Percentiles rank a stretch among this genome's conserved stretches.
These are phyloP conservation scores for Peronospora belbahrii DNA, from an alignment of 352 stramenopile species.

Conservation along the genomic window DNA sequence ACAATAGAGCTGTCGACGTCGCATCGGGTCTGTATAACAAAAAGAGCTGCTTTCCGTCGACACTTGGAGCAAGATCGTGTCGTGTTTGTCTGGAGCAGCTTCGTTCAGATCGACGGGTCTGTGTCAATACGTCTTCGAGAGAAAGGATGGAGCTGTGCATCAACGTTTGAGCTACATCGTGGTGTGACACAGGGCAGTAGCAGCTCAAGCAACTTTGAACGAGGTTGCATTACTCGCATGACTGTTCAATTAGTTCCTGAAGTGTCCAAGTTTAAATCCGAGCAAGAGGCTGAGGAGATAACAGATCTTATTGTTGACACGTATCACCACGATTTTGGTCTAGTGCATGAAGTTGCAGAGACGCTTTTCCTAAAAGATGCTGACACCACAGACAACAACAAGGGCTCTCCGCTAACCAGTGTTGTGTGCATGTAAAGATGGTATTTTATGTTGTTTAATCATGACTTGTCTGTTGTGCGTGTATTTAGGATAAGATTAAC, in stretches of 20 bases:
- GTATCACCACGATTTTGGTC: slow-evolving; percentile 18
- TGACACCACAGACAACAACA: not conserved
- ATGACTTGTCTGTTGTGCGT: too few relatives aligned
- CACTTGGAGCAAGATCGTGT: slow-evolving; percentile 21
- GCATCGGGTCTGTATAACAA: slow-evolving; percentile 12
- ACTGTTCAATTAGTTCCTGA: slow-evolving; percentile 22
- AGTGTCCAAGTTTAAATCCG: slow-evolving; percentile 11
- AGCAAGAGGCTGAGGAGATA: slow-evolving; percentile 18
- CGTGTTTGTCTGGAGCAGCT: slow-evolving; percentile 25
- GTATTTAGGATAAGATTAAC: too few relatives aligned
- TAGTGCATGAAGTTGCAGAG: slow-evolving; percentile 20
- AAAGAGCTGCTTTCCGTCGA: slow-evolving; percentile 16
- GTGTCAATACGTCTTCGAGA: slow-evolving; percentile 23
- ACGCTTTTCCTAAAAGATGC: slow-evolving; percentile 3
- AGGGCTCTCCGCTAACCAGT: not conserved
- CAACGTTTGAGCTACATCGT: slow-evolving; percentile 22
- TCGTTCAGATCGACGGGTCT: slow-evolving; percentile 23
- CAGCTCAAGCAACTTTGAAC: slow-evolving; percentile 9
- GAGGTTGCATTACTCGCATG: slow-evolving; percentile 14
- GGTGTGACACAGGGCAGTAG: slow-evolving; percentile 2
- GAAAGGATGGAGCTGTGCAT: slow-evolving; percentile 23
- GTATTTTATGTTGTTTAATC: not conserved
- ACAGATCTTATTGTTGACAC: slow-evolving; percentile 22
- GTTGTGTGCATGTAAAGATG: not conserved
- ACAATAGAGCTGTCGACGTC: slow-evolving; percentile 17